Percentiles rank a stretch among this genome's conserved stretches.
Evolutionary conservation across 2,329 filamentous ascomycete species (phyloP).

Genomic region (Colletotrichum cuscutae): DNA sequence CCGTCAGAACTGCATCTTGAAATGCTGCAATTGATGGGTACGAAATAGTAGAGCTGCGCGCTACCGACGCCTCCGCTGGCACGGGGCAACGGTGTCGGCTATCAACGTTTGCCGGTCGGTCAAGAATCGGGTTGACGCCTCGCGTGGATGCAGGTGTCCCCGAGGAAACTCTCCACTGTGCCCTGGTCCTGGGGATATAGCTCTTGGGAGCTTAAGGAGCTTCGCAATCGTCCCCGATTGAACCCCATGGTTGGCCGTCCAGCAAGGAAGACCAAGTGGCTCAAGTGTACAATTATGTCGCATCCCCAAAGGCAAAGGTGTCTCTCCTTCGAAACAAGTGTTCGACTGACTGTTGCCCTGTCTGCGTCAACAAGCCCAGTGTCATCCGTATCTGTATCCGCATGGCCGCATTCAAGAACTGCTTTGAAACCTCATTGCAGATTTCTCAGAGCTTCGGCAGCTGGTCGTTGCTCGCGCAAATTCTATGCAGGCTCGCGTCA

Average conservation of each 20-base stretch:
- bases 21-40: background rate
- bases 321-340: background rate
- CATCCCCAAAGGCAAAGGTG: background rate
- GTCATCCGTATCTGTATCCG: too few species aligned
- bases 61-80: constrained; percentile 11
- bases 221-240: background rate
- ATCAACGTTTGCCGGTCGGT: background rate
- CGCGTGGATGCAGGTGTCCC: constrained; percentile 8
- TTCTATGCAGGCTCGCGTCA: constrained; percentile 26
- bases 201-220: background rate
- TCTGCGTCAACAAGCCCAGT: too few species aligned
- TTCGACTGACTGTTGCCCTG: background rate
- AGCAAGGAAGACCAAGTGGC: background rate
- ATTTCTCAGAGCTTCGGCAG: constrained; percentile 4
- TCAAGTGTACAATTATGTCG: background rate
- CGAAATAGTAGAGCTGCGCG: background rate
- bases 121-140: background rate
- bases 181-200: constrained; percentile 6
- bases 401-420: background rate
- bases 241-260: constrained; percentile 7
- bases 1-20: background rate
- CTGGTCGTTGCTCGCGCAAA: background rate
- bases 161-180: background rate
- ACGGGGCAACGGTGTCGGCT: constrained; percentile 8
- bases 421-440: background rate